phyloP scores from a whole-genome alignment of 257 asterid species.

The Solanum pinnatisectum region DNA sequence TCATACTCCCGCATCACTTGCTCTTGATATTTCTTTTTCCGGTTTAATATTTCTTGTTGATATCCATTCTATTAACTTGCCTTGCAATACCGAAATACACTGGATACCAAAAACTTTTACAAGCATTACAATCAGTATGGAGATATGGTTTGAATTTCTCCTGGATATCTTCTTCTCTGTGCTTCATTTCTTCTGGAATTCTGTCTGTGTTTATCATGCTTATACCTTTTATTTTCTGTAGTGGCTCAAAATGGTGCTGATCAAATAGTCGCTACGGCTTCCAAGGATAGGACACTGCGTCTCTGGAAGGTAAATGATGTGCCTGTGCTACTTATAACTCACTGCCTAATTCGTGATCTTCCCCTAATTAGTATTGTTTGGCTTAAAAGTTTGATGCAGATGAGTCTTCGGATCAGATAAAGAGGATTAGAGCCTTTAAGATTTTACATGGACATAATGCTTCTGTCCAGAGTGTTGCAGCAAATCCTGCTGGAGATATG shows the following conservation, averaged over 20 bases:
- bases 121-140: neutral
- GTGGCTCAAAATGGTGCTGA: conserved; percentile 25
- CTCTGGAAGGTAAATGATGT: conserved; percentile 74
- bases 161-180: neutral
- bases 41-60: neutral
- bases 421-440: conserved; percentile 47
- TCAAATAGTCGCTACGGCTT: conserved; percentile 79
- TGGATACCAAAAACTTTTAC: neutral
- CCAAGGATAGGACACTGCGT: conserved; percentile 81
- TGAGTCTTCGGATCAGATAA: conserved; percentile 39
- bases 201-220: neutral
- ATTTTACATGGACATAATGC: conserved; percentile 70
- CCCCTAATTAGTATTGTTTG: conserved; percentile 9
- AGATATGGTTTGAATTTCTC: neutral
- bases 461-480: conserved; percentile 76
- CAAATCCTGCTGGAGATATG: conserved; percentile 68
- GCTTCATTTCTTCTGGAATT: neutral
- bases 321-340: neutral
- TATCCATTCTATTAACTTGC: neutral
- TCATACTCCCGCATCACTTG: neutral
- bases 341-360: conserved; percentile 1
- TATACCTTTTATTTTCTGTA: conserved; percentile 1
- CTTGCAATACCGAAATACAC: neutral
- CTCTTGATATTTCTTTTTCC: neutral
- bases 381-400: conserved; percentile 53